Evolutionary conservation across 1,139 yeast genomes (phyloP), one percentile per base, ranked within the genome.

Genomic region (Magnusiomyces sp.): DNA sequence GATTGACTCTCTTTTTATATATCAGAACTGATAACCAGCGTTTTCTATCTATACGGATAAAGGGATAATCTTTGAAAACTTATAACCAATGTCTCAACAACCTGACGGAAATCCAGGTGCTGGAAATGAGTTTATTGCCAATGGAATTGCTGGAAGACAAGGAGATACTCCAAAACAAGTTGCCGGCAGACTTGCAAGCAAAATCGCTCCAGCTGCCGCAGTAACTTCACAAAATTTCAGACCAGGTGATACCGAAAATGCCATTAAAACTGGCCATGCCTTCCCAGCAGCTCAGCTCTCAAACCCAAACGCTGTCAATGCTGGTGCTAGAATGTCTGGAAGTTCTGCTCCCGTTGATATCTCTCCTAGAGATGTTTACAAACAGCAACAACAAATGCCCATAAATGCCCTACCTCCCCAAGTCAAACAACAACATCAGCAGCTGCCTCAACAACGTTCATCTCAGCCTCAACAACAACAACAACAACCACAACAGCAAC

Each of bases 231-330:
- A 58, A 20, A 54, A 55, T 20, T 51, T 54, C 39, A 58, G 58
- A 36, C 60, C 66, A 3, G 66, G 66, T 17, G 57, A 53, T 16
- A 46, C 52, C 29, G 43, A 32, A 14, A 31, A 43, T 5, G 65
- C 62, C 50, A 50, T 48, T 31, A 49, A 58, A 2, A 59, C 65
- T 1, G 65, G 63, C 31, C 57, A 63, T 1, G 58, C 64, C 7
- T 54, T 58, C 17, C 66, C 66, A 6, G 55, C 60, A 2, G 65
- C 65, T n/a, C 54, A 55, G 11, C 53, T 56, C 6, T 63, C 65
- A 16, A 56, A 59, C 37, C 39, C 46, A 29, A 51, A 50, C 19
- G 63, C 66, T 2, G 47, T 43, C 23, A 59, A 60, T 44, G 63
- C 64, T 6, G 64, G 46, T 7, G 46, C 39, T 13, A 38, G 46